Percentiles rank a stretch among this genome's conserved stretches.
Evolutionary conservation across 2,329 filamentous ascomycete species (phyloP).

Genomic region (Aspergillus ibericus): DNA sequence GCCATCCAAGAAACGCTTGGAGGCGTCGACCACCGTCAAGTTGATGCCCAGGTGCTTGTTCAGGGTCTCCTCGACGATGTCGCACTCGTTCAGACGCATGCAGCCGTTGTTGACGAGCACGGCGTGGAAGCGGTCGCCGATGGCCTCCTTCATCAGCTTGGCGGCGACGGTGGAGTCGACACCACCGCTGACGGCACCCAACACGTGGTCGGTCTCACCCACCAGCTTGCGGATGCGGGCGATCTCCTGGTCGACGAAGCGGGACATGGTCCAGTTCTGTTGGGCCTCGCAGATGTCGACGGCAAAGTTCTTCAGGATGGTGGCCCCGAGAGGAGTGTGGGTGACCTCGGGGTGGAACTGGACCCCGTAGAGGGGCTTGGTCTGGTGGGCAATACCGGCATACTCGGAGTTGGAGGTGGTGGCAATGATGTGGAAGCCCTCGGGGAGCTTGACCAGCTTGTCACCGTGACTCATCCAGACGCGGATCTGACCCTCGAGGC

Average conservation of each 20-base stretch:
- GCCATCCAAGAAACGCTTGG: constrained; percentile 71
- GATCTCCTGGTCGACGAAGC: constrained; percentile 81
- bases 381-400: constrained; percentile 66
- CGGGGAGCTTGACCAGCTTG: constrained; percentile 74
- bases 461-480: constrained; percentile 90
- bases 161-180: constrained; percentile 89
- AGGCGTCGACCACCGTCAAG: constrained; percentile 80
- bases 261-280: constrained; percentile 80
- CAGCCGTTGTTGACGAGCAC: constrained; percentile 83
- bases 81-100: constrained; percentile 81
- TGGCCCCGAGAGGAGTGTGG: constrained; percentile 55
- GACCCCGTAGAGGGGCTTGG: constrained; percentile 68
- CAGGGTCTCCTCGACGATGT: constrained; percentile 77
- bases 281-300: constrained; percentile 76
- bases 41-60: constrained; percentile 82
- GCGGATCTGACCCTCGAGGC: constrained; percentile 67
- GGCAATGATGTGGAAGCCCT: constrained; percentile 71
- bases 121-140: constrained; percentile 80
- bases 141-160: constrained; percentile 81
- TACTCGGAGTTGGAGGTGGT: constrained; percentile 74
- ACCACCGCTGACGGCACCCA: constrained; percentile 77
- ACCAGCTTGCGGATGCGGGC: constrained; percentile 76
- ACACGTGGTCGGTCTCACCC: constrained; percentile 77
- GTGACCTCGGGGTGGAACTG: constrained; percentile 90
- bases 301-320: constrained; percentile 76